Conservation (phyloP, 2,329 filamentous ascomycete species). For the Alternaria sp. region DNA sequence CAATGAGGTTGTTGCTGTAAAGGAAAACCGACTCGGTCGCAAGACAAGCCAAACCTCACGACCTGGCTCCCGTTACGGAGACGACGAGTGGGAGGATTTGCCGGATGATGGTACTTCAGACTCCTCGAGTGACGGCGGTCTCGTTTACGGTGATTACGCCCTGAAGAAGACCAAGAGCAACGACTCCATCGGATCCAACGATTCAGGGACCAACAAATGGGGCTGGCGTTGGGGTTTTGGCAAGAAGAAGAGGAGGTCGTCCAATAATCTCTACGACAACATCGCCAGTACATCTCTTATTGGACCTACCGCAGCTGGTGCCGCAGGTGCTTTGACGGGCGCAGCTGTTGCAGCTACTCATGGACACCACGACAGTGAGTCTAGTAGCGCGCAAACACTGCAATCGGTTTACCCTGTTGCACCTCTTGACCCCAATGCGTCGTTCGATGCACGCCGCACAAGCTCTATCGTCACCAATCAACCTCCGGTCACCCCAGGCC, state of each 20-base stretch:
- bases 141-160: constrained; percentile 67
- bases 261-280: constrained; percentile 46
- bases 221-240: constrained; percentile 67
- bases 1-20: constrained; percentile 47
- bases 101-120: constrained; percentile 50
- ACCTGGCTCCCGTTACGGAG: constrained; percentile 50
- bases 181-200: constrained; percentile 63
- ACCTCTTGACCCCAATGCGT: constrained; percentile 67
- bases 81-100: constrained; percentile 57
- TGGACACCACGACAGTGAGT: constrained; percentile 57
- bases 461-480: constrained; percentile 58
- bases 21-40: constrained; percentile 39
- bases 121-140: constrained; percentile 62
- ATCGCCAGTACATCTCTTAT: constrained; percentile 48
- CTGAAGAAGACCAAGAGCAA: constrained; percentile 54
- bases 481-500: constrained; percentile 42
- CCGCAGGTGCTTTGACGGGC: constrained; percentile 46
- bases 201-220: constrained; percentile 65
- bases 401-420: constrained; percentile 73
- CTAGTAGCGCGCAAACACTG: constrained; percentile 60
- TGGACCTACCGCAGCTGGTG: constrained; percentile 51
- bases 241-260: constrained; percentile 53
- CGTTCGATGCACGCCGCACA: constrained; percentile 65
- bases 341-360: constrained; percentile 59
- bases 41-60: constrained; percentile 32